A percentile compares a stretch with the other conserved stretches of the same genome.
Conservation (phyloP, 2,329 filamentous ascomycete genomes). For the Aspergillus sojae region DNA sequence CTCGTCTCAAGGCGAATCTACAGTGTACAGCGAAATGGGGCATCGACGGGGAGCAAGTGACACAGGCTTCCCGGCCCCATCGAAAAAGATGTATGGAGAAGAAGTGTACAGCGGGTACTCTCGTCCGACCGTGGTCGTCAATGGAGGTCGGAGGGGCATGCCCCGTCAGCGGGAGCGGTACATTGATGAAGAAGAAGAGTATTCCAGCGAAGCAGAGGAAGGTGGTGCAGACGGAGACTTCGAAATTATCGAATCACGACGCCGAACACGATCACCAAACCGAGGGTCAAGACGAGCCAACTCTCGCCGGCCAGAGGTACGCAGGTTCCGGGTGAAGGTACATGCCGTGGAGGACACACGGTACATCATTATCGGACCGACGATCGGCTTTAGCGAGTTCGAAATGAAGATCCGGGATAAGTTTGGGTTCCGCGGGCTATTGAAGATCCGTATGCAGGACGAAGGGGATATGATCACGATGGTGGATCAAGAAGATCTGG, state of each 20-base stretch:
- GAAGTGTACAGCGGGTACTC: constrained; percentile 66
- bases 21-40: constrained; percentile 34
- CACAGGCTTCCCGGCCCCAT: constrained; percentile 27
- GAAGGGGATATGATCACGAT: constrained; percentile 94
- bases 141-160: constrained; percentile 41
- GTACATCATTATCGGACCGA: constrained; percentile 81
- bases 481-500: constrained; percentile 93
- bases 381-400: constrained; percentile 75
- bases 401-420: constrained; percentile 81
- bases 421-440: constrained; percentile 66
- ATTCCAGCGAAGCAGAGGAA: constrained; percentile 69
- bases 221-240: constrained; percentile 74
- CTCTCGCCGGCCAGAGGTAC: constrained; percentile 62
- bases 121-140: constrained; percentile 51
- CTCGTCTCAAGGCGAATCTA: constrained; percentile 26
- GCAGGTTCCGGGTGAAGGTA: constrained; percentile 87
- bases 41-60: constrained; percentile 37
- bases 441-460: constrained; percentile 89
- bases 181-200: constrained; percentile 79
- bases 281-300: constrained; percentile 31
- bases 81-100: constrained; percentile 41
- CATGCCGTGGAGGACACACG: constrained; percentile 83
- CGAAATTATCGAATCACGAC: constrained; percentile 67
- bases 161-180: constrained; percentile 58
- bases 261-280: constrained; percentile 33